Evolutionary conservation across 208 protist species (phyloP), one percentile per base, ranked within the genome.

Genomic region (Borovskyia barvae): DNA sequence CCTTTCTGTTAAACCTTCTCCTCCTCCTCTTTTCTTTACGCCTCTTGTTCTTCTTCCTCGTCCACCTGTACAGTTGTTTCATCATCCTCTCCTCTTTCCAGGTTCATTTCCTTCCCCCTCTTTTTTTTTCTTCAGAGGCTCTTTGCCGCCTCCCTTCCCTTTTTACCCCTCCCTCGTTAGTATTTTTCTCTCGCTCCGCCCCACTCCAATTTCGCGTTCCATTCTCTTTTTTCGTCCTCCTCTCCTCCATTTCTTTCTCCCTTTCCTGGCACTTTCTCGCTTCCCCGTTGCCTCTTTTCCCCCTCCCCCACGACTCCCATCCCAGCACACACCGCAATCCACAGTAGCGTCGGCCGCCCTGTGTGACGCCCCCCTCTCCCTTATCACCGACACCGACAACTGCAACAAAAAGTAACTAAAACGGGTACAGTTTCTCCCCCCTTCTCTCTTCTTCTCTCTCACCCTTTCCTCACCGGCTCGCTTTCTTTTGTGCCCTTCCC

Each of bases 401-500:
- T 9, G 14, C 9, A 39, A 39, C 9, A 39, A 39, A 45, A 45
- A 45, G 24, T 9, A 45, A 45, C 17, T 25, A 45, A 45, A n/a
- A n/a, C n/a, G n/a, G n/a, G n/a, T n/a, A n/a, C n/a, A n/a, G 11
- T 15, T 52, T 3, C n/a, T 32, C 35, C 2, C 7, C 33, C 20
- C 14, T 14, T 5, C 15, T 35, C 30, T 32, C n/a, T 51, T 60
- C 42, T 36, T 59, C 70, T 37, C 53, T 47, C 37, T 22, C n/a
- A 19, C 52, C 29, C 36, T 41, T 9, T 35, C n/a, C 7, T 47
- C 3, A 39, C 26, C 2, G 14, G 20, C 43, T 19, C 25, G 56
- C 26, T 42, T 39, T 50, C 30, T n/a, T 36, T 72, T 20, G 4
- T n/a, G 20, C 55, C 1, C n/a, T 39, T 71, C 49, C 48, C 40